Evolutionary conservation across 352 stramenopile species (phyloP).

Genomic region (Saprolegnia parasitica): DNA sequence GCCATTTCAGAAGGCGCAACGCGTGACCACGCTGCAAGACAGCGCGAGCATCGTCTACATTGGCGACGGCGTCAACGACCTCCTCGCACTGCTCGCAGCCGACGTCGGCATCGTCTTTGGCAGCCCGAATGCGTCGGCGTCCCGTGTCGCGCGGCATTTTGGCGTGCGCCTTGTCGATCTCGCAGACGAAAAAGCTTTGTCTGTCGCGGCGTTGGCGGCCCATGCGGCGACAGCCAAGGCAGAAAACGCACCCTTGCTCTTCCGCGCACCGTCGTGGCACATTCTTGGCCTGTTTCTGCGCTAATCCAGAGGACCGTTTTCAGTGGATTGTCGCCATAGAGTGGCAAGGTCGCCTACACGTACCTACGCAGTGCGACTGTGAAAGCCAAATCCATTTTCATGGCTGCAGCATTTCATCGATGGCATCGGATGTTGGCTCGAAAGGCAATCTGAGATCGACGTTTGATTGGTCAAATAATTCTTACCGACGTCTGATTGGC

Average conservation of each 20-base stretch:
- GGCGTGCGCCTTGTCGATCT: slow-evolving; percentile 6
- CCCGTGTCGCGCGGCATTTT: slow-evolving; percentile 9
- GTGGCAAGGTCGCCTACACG: too few species aligned
- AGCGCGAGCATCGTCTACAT: neutral
- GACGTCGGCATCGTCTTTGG: slow-evolving; percentile 20
- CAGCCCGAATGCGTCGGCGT: neutral
- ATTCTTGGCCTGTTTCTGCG: neutral
- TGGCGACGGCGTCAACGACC: slow-evolving; percentile 27
- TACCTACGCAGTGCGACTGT: too few species aligned
- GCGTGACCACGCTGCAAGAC: neutral
- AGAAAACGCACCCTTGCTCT: neutral
- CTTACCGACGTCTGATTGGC: too few species aligned
- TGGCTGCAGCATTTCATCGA: too few species aligned
- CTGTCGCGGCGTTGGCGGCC: neutral
- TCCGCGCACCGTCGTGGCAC: neutral
- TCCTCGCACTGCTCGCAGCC: slow-evolving; percentile 15
- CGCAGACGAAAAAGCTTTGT: neutral
- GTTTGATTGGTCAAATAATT: too few species aligned
- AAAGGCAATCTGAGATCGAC: too few species aligned
- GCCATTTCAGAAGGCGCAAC: slow-evolving; percentile 3
- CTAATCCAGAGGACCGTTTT: neutral
- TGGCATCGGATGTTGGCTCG: too few species aligned
- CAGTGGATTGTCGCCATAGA: neutral
- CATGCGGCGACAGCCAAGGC: neutral
- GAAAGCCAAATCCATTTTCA: too few species aligned